Percentiles rank a stretch among this genome's conserved stretches.
phyloP scores from a whole-genome alignment of 768 basidiomycete genomes.

The Cystobasidiopsis lactophilus region DNA sequence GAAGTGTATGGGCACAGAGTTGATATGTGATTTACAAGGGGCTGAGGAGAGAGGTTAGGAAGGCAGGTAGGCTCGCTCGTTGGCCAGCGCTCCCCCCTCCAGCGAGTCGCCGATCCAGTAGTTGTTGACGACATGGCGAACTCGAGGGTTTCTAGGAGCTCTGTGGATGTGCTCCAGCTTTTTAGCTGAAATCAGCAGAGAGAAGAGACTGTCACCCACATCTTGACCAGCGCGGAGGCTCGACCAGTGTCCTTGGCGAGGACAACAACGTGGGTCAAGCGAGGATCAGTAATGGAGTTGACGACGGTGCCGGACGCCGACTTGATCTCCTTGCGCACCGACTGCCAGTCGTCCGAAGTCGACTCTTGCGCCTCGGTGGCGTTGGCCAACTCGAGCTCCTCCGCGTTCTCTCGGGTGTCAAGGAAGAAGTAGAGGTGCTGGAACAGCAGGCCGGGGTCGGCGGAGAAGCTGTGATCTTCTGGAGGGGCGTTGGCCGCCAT shows the following conservation, averaged over 20 bases:
- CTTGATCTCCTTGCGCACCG: neutral
- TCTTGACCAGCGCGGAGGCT: neutral
- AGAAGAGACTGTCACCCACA: neutral
- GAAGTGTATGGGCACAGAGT: too few species aligned
- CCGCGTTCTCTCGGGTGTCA: slow-evolving; percentile 6
- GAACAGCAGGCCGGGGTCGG: slow-evolving; percentile 2
- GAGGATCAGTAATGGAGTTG: neutral
- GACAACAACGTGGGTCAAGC: slow-evolving; percentile 3
- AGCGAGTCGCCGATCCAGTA: too few species aligned
- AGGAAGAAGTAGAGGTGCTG: slow-evolving; percentile 9
- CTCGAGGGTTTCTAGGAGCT: neutral
- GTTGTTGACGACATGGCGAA: neutral
- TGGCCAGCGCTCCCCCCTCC: too few species aligned
- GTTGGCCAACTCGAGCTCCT: neutral
- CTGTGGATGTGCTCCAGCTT: neutral
- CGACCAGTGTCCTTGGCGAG: neutral
- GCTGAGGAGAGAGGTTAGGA: too few species aligned
- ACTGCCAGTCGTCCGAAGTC: neutral
- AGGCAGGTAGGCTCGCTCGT: too few species aligned
- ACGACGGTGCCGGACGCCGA: neutral
- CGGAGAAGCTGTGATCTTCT: neutral
- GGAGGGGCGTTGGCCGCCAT: neutral
- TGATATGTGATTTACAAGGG: too few species aligned
- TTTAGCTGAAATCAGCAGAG: neutral
- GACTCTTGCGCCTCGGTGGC: neutral